Evolutionary conservation across 352 stramenopile species (phyloP), one percentile per base, ranked within the genome.

Genomic region (Peronospora farinosa): DNA sequence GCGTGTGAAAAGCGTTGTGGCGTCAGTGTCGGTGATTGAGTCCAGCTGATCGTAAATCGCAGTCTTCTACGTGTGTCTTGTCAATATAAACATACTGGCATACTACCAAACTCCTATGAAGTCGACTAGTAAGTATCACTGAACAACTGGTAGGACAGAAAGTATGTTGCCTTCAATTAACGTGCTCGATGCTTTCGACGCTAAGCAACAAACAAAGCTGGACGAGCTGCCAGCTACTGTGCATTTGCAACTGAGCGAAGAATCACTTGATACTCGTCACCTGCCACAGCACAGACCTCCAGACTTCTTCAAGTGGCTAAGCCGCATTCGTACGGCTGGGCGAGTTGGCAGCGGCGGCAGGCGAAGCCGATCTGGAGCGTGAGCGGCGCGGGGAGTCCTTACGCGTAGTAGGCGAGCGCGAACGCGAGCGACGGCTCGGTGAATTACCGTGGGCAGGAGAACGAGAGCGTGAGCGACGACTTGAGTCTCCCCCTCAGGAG

Each of bases 291-390:
- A 23, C 19, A 52, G 25, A 13, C 47, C 37, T 54, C 13, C 51
- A 45, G 35, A 31, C 28, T 47, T 57, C 55, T 55, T 69, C 47
- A 11, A 61, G 13, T 15, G 50, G 35, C 63, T 84, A 88, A 47
- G 80, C 72, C 38, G 74, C 84, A 57, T 90, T 76, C 74, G 88
- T 88, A 58, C 72, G 67, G 37, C 65, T 51, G 11, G 79, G 75
- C 54, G 79, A 86, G 51, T 62, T 56, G 16, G 66, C 73, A 28
- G 66, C 60, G 17, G 65, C 71, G 17, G 65, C 71, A 44, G 74
- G 77, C 15, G 76, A 90, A 27, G 56, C 70, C 55, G 73, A 85
- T 49, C 68, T 73, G 33, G 79, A 90, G 36, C 74, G 77, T 54
- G 78, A 89, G 25, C 62, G 62, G 47, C 77, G 79, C 23, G 76